Evolutionary conservation across 2,329 filamentous ascomycete genomes (phyloP), one percentile per base, ranked within the genome.

Genomic region (Trichoderma brevicompactum): DNA sequence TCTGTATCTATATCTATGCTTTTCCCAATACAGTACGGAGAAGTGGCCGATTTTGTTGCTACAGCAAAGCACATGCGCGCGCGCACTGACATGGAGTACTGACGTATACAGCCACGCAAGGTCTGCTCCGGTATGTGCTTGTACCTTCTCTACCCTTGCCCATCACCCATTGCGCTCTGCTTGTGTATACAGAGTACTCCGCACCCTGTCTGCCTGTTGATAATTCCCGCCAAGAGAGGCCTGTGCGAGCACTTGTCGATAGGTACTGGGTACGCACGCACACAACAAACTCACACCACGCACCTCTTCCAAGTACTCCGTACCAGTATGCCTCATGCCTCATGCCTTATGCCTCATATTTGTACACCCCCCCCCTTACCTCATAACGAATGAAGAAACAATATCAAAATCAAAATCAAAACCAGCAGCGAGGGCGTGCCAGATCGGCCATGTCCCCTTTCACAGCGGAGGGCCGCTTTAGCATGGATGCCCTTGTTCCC

Each of bases 371-470:
- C 23, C 23, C 23, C 23, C 23, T 28, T 28, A 28, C 23, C 23
- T 15, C 38, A 34, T 4, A 15, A 52, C 12, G 5, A 32, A 36
- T 19, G 34, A 9, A 23, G 36, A 59, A 13, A 38, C n/a, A 41
- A 44, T 43, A 19, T 7, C n/a, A 15, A 19, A 23, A 40, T 34
- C 40, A 53, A 52, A 53, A 44, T 38, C 19, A 48, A n/a, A 34
- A 36, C 8, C 2, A 19, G 36, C 28, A 36, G 34, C 38, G 38
- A 50, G 38, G 48, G 38, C 8, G 46, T 50, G 58, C 58, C 58
- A 61, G 58, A 61, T 62, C 59, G 40, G 46, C 48, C 58, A 58
- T 36, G 17, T 43, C 36, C 44, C 46, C 56, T 49, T 50, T 60
- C 48, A 23, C 48, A n/a, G 38, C 46, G 17, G 15, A 56, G 17